Base-by-base conservation (phyloP, 768 basidiomycete genomes). In the Amanita pseudoporphyria region DNA sequence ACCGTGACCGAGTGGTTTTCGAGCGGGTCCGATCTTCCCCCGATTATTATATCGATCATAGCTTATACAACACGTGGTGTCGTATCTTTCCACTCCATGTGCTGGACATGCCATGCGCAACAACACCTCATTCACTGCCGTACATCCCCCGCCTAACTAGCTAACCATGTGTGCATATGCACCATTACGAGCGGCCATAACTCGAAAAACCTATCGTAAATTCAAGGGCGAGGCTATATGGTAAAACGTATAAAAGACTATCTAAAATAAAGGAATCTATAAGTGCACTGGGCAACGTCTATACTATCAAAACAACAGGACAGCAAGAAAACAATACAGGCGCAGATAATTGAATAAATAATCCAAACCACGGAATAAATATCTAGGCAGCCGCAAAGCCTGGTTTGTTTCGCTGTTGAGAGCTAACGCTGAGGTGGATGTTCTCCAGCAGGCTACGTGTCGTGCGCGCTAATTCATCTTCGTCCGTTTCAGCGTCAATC, bases 231-330 rank as follows among this genome's bases (percentile, higher is more conserved):
- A 26, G 41, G 26, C n/a, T n/a, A 24, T 43, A 43, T 43, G 28
- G 41, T 31, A 30, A 43, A 43, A 43, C 13, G 2, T 10, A 26
- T 28, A 43, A n/a, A 26, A 24, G 28, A 13, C n/a, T 28, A 43
- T 43, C 41, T 43, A 43, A 49, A 24, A 5, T 40, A 50, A 22
- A 50, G 49, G 9, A 33, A 26, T 14, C 21, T 13, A 47, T 35
- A 24, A 14, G 7, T 44, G 24, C 30, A 16, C 30, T 14, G 12
- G 30, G 30, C n/a, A 45, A 7, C 16, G 22, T 36, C 36, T 38
- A 47, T 24, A 33, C 33, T 38, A 47, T 18, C 33, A 49, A 43
- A 42, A 50, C 49, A 50, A 50, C 49, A 50, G 12, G 48, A 43
- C 18, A 50, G 39, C 40, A 43, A 43, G 49, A 35, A 31, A 49